These are phyloP conservation scores for Grammothele lineata DNA, from an alignment of 768 basidiomycete species.

Conservation along the genomic window DNA sequence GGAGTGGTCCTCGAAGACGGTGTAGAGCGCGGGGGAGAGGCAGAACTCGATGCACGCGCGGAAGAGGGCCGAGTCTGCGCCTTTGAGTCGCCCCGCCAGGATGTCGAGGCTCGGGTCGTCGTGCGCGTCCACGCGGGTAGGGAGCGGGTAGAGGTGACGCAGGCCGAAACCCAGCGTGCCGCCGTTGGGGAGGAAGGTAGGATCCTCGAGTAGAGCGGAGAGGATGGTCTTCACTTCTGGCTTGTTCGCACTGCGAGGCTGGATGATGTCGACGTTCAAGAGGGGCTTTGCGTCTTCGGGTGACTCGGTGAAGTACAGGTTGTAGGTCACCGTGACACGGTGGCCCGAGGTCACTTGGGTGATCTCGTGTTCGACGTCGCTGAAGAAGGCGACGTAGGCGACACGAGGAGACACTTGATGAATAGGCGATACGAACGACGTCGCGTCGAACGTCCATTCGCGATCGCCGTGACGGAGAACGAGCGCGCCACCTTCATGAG, in stretches of 20 bases:
- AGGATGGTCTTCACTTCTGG: constrained; percentile 13
- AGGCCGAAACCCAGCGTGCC: constrained; percentile 39
- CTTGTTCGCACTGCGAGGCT: background rate
- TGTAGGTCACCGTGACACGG: constrained; percentile 43
- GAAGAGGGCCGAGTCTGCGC: background rate
- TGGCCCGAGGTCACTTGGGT: constrained; percentile 36
- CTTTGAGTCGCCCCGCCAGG: constrained; percentile 4
- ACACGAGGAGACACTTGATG: constrained; percentile 7
- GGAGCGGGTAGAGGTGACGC: constrained; percentile 31
- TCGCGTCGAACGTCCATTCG: constrained; percentile 37
- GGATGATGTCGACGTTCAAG: background rate
- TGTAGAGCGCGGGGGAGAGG: background rate
- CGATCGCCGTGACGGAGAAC: constrained; percentile 22
- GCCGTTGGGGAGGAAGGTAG: constrained; percentile 34
- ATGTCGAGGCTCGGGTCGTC: background rate
- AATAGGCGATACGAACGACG: constrained; percentile 16
- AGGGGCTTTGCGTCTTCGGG: background rate
- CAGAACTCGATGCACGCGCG: background rate
- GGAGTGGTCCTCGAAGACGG: constrained; percentile 8
- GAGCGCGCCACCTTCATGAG: constrained; percentile 43
- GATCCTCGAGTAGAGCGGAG: constrained; percentile 27
- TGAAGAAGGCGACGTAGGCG: constrained; percentile 39
- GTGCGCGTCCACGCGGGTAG: background rate
- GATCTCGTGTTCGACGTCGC: constrained; percentile 45
- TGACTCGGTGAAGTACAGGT: constrained; percentile 26